Evolutionary conservation across 441 rosid genomes (phyloP).

Genomic region (Manihot esculenta): DNA sequence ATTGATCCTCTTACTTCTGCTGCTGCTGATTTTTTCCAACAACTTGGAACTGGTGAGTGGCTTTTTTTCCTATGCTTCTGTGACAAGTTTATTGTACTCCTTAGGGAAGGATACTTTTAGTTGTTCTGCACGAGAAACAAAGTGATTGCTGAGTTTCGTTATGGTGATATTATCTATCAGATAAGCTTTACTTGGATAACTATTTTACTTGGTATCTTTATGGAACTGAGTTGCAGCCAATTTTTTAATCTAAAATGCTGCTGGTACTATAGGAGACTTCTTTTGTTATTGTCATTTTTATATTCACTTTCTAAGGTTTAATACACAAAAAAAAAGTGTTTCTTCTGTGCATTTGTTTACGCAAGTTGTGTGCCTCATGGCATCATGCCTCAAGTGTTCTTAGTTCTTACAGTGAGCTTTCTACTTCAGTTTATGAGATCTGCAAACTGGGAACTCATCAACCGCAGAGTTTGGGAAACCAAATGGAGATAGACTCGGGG

Average conservation of each 20-base stretch:
- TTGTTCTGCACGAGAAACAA: conserved; percentile 7
- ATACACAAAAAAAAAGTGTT: conserved; percentile 1
- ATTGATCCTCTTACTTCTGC: conserved; percentile 94
- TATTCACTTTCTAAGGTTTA: background rate
- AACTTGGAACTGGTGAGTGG: conserved; percentile 93
- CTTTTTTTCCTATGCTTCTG: background rate
- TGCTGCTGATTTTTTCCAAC: conserved; percentile 97
- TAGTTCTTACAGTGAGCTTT: conserved; percentile 3
- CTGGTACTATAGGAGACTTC: background rate
- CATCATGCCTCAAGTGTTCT: conserved; percentile 2
- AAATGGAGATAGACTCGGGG: conserved; percentile 80
- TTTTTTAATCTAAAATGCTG: conserved; percentile 8
- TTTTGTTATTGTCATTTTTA: background rate
- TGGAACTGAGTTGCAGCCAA: conserved; percentile 1
- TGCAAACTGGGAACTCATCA: conserved; percentile 96
- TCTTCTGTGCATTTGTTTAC: conserved; percentile 5
- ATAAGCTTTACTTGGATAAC: background rate
- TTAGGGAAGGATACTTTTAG: background rate
- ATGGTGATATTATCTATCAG: background rate
- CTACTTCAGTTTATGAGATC: conserved; percentile 79
- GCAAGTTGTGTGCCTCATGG: background rate
- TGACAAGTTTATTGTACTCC: background rate
- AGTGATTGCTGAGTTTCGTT: background rate
- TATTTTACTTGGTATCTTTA: background rate
- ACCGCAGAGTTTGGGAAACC: conserved; percentile 83